Evolutionary conservation across 164 flowering plant species (phyloP), one percentile per base, ranked within the genome.

Genomic region (Platanus orientalis): DNA sequence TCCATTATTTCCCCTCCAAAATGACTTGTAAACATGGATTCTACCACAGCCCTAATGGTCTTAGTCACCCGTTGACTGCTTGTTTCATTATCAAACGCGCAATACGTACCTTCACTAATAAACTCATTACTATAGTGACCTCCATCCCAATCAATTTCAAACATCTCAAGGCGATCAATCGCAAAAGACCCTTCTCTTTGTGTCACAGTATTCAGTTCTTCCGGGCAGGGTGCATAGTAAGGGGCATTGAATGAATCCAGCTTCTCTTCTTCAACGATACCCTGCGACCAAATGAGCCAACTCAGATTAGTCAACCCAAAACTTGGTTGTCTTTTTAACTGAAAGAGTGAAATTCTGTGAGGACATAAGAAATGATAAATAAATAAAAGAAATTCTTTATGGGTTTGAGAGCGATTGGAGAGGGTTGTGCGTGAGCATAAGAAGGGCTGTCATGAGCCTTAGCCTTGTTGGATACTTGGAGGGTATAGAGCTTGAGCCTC

Each of bases 241-340:
- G 90, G 87, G 0, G 68, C 74, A 52, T 83, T 75, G 70, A 83
- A 81, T 0, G 71, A 32, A 59, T 84, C 82, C 0, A 85, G 40
- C 67, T 78, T 79, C 57, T 73, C 76, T 64, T 76, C 78, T 11
- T 79, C 81, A 4, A 83, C 47, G 1, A 74, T 52, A 21, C 80
- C 85, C 85, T 84, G 62, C n/a, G n/a, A n/a, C n/a, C n/a, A n/a
- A n/a, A n/a, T n/a, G n/a, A n/a, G n/a, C n/a, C n/a, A n/a, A n/a
- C n/a, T n/a, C n/a, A n/a, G n/a, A n/a, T n/a, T n/a, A n/a, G n/a
- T n/a, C n/a, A n/a, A n/a, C n/a, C n/a, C n/a, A n/a, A n/a, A n/a
- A n/a, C n/a, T n/a, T n/a, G n/a, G n/a, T n/a, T n/a, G n/a, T n/a
- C n/a, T n/a, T n/a, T n/a, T n/a, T n/a, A n/a, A n/a, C n/a, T n/a